Evolutionary conservation across 1,139 yeast genomes (phyloP), one percentile per base, ranked within the genome.

Genomic region (Nakaseomyces uthaithaninus): DNA sequence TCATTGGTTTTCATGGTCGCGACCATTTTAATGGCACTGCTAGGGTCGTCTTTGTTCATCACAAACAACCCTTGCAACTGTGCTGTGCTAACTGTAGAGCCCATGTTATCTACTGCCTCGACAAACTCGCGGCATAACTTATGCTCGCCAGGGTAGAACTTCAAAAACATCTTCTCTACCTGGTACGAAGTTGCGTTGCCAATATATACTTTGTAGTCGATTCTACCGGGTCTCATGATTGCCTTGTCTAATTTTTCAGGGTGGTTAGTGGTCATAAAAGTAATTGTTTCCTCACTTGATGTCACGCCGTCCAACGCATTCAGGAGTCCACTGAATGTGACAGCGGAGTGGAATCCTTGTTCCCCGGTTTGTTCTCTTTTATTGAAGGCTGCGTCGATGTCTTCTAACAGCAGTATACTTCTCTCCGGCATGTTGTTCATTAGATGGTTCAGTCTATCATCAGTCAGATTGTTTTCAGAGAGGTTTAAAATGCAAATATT

Each of bases 231-330:
- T 50, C 99, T 72, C 54, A 67, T 45, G n/a, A 67, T 65, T 0
- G 93, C 93, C 3, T 86, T 87, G 55, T 91, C 99, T 33, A 91
- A 68, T 47, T 76, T 76, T 51, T 91, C 97, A 0, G 96, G 96
- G 56, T 91, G 98, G 62, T 91, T 91, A 17, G 98, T 89, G 12
- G 99, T 91, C 98, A 91, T 91, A 62, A 91, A 91, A 0, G 96
- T 91, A 31, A 91, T 72, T 38, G 95, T 82, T 57, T 91, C 98
- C 56, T 91, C 98, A 1, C 97, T 95, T 35, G 95, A 84, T 1
- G 97, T 94, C n/a, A 91, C 98, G 38, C 98, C 99, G 60, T 91
- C 99, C 37, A 91, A 69, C 0, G 98, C 95, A 59, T 91, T 91
- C 46, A 91, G 67, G 40, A 91, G 69, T 0, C 98, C 99, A 37